A percentile compares a stretch with the other conserved stretches of the same genome.
These are phyloP conservation scores for Melaleuca quinquenervia DNA, from an alignment of 345 rosid genomes.

Conservation along the genomic window DNA sequence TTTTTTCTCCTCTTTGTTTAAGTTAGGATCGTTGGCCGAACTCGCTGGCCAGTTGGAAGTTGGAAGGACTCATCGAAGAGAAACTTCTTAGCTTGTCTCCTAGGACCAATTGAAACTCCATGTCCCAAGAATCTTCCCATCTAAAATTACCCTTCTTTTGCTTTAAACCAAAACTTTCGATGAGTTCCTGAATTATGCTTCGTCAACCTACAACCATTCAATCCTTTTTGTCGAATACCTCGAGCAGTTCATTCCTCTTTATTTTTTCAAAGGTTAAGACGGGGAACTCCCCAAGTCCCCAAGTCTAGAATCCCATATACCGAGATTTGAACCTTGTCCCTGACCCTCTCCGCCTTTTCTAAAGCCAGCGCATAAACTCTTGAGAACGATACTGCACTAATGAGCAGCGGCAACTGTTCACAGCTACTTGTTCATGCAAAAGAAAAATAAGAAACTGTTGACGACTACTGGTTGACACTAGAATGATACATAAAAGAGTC, in stretches of 20 bases:
- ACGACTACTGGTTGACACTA: not conserved
- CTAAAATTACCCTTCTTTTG: not conserved
- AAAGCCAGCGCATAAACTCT: not conserved
- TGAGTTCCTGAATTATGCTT: not conserved
- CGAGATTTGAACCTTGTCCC: not conserved
- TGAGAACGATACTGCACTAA: not conserved
- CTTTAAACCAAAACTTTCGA: not conserved
- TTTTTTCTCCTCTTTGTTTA: not conserved
- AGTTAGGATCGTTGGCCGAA: not conserved
- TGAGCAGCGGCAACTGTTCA: not conserved
- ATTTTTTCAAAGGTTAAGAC: not conserved
- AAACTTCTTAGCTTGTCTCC: not conserved
- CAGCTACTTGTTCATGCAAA: not conserved
- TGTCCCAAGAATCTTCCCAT: no score
- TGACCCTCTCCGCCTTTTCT: not conserved
- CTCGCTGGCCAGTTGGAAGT: not conserved
- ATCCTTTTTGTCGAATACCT: not conserved
- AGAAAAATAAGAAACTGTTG: not conserved
- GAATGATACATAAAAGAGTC: not conserved
- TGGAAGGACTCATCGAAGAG: not conserved
- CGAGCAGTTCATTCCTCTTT: not conserved
- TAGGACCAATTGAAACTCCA: no score
- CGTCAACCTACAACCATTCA: not conserved
- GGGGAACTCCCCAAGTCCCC: not conserved
- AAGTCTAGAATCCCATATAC: not conserved